Percentiles rank a stretch among this genome's conserved stretches.
Conservation (phyloP, 2,329 filamentous ascomycete species). For the Exophiala lecanii-corni region DNA sequence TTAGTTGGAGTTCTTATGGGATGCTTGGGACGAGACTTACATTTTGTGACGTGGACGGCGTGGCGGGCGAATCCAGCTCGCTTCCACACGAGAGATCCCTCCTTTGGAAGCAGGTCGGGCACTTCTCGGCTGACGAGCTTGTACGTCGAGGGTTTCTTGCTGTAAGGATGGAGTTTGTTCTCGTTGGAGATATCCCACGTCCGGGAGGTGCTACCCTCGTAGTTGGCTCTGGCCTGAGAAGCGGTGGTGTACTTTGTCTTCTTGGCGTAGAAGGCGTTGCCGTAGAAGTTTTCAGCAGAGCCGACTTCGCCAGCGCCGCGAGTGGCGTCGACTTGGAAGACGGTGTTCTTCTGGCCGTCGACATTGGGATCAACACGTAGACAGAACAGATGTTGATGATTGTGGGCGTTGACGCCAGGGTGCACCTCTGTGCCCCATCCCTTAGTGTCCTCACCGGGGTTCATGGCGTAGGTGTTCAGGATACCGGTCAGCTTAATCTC, state of each 20-base stretch:
- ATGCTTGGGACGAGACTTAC: conserved; percentile 49
- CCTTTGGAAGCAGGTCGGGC: conserved; percentile 71
- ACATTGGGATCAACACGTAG: conserved; percentile 82
- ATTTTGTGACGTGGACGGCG: conserved; percentile 83
- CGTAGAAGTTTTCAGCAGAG: conserved; percentile 76
- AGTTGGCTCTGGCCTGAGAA: conserved; percentile 67
- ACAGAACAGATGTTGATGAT: conserved; percentile 94
- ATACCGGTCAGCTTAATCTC: conserved; percentile 91
- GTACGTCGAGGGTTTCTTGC: conserved; percentile 77
- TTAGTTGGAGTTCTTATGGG: conserved; percentile 4
- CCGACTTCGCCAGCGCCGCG: conserved; percentile 69
- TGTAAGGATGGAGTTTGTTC: conserved; percentile 77
- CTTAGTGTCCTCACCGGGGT: conserved; percentile 71
- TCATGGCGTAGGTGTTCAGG: conserved; percentile 83
- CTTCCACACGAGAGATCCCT: conserved; percentile 80
- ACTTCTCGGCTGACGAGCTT: conserved; percentile 88
- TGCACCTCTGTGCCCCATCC: conserved; percentile 93
- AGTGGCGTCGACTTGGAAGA: conserved; percentile 76
- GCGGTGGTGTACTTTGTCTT: conserved; percentile 74
- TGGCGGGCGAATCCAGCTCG: conserved; percentile 82
- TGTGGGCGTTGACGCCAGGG: conserved; percentile 86
- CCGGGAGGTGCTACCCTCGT: conserved; percentile 70
- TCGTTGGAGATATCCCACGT: conserved; percentile 91
- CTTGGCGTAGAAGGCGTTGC: conserved; percentile 84
- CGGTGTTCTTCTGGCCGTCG: conserved; percentile 77